Evolutionary conservation across 768 basidiomycete species (phyloP).

Genomic region (Strobilomyces confusus): DNA sequence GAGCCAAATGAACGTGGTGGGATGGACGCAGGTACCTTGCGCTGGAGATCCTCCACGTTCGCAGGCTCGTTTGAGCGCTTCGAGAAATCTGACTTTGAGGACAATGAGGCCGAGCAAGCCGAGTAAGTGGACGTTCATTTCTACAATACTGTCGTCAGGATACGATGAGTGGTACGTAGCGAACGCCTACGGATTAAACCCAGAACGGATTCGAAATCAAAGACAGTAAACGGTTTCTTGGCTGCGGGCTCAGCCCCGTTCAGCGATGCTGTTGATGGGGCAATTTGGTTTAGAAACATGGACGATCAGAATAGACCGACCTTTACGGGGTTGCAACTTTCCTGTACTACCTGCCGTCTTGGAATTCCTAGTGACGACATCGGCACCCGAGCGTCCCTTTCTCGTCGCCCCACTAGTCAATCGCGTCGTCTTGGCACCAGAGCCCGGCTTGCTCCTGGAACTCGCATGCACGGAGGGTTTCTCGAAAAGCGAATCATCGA

Average conservation of each 20-base stretch:
- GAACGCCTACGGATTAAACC: conserved; percentile 50
- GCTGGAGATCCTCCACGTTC: conserved; percentile 40
- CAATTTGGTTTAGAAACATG: not conserved
- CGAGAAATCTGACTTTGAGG: conserved; percentile 63
- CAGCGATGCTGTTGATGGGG: conserved; percentile 16
- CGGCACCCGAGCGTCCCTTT: conserved; percentile 36
- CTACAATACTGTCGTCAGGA: conserved; percentile 29
- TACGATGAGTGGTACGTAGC: not conserved
- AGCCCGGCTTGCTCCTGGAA: conserved; percentile 19
- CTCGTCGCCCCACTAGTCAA: conserved; percentile 12
- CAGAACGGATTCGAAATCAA: conserved; percentile 36
- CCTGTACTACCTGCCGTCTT: conserved; percentile 29
- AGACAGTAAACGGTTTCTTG: not conserved
- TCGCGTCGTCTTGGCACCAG: conserved; percentile 13
- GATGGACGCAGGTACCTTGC: conserved; percentile 40
- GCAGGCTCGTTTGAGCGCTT: conserved; percentile 57
- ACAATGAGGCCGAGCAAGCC: conserved; percentile 66
- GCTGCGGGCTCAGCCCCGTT: conserved; percentile 8
- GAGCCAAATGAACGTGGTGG: not conserved
- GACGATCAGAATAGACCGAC: conserved; percentile 13
- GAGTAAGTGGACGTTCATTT: conserved; percentile 55
- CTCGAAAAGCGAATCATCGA: conserved; percentile 37
- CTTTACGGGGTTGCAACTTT: conserved; percentile 45
- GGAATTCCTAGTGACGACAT: not conserved
- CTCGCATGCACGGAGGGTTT: conserved; percentile 11